phyloP scores from a whole-genome alignment of 2,329 filamentous ascomycete genomes.

The Atkinsonella hypoxylon region DNA sequence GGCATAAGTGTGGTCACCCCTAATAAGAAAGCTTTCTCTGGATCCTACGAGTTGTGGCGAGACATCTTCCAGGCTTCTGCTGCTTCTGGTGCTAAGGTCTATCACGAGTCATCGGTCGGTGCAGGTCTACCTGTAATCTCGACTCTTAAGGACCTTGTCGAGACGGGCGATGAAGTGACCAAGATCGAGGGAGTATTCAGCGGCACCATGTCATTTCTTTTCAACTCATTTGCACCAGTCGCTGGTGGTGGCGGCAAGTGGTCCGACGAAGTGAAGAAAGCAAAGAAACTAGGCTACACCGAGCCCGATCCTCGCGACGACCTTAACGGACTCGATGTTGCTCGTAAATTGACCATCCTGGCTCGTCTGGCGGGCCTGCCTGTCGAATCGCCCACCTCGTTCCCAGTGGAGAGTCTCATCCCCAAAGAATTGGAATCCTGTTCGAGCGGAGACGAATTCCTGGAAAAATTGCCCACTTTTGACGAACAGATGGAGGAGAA shows the following conservation, averaged over 20 bases:
- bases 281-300: slow-evolving; percentile 86
- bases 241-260: slow-evolving; percentile 65
- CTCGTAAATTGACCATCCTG: slow-evolving; percentile 91
- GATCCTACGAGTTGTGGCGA: slow-evolving; percentile 69
- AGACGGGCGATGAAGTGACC: slow-evolving; percentile 82
- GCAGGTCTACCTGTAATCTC: slow-evolving; percentile 89
- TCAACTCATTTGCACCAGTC: slow-evolving; percentile 90
- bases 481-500: slow-evolving; percentile 83
- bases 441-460: slow-evolving; percentile 71
- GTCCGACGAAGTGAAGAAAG: slow-evolving; percentile 83
- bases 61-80: slow-evolving; percentile 69
- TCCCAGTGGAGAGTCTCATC: slow-evolving; percentile 90
- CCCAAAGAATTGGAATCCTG: slow-evolving; percentile 73
- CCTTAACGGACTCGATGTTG: slow-evolving; percentile 79
- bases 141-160: slow-evolving; percentile 85
- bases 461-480: slow-evolving; percentile 67
- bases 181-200: slow-evolving; percentile 97
- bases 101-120: slow-evolving; percentile 91
- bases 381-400: slow-evolving; percentile 72
- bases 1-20: slow-evolving; percentile 90
- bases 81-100: slow-evolving; percentile 65
- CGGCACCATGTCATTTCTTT: slow-evolving; percentile 94
- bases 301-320: slow-evolving; percentile 82
- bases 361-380: slow-evolving; percentile 73
- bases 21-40: slow-evolving; percentile 97